Conservation (phyloP, 208 protist genomes). For the Trypanosoma lewisi region DNA sequence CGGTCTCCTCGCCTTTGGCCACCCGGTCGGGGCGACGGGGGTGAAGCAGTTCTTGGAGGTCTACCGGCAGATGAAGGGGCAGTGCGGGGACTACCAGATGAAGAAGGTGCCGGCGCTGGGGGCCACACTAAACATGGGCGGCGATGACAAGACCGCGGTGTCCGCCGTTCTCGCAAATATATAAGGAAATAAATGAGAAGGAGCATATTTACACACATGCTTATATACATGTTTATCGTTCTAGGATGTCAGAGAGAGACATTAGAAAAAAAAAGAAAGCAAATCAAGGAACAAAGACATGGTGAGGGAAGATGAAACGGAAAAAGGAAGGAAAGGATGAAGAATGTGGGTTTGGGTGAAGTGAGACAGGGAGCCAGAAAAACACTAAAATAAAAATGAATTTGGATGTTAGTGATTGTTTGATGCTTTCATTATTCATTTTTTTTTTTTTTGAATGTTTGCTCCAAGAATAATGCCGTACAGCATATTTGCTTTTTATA, state of each 20-base stretch:
- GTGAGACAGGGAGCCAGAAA: too few species aligned
- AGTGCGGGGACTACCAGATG: conserved; percentile 88
- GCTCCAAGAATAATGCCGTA: too few species aligned
- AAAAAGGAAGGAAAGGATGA: too few species aligned
- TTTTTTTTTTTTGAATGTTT: too few species aligned
- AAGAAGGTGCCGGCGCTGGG: conserved; percentile 75
- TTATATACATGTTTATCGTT: conserved; percentile 23
- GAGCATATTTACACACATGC: conserved; percentile 15
- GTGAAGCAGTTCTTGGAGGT: conserved; percentile 93
- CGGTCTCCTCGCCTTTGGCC: conserved; percentile 89
- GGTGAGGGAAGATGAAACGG: too few species aligned
- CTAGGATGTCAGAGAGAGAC: neutral
- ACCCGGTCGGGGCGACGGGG: conserved; percentile 89
- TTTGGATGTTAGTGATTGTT: too few species aligned
- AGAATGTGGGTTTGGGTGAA: too few species aligned
- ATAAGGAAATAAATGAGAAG: conserved; percentile 22
- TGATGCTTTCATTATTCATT: too few species aligned
- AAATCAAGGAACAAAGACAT: too few species aligned
- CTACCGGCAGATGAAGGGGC: conserved; percentile 92
- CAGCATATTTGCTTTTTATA: too few species aligned
- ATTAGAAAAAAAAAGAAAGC: too few species aligned
- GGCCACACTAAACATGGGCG: conserved; percentile 91
- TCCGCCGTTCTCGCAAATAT: conserved; percentile 83
- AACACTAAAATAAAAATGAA: too few species aligned
- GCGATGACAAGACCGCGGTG: conserved; percentile 91